phyloP scores from a whole-genome alignment of 345 rosid species.

The Populus davidiana region DNA sequence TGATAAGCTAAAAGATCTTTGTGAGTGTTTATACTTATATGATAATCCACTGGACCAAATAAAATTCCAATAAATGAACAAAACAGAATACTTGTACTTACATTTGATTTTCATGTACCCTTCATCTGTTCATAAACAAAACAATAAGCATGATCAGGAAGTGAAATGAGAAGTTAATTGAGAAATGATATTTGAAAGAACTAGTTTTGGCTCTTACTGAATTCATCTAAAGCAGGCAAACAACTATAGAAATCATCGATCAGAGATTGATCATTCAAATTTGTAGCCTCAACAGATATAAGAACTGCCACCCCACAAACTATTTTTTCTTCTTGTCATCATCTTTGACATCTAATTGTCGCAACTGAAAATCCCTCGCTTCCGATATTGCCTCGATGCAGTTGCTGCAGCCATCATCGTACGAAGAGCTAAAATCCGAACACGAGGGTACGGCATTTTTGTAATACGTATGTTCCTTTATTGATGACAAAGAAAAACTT shows the following conservation, averaged over 20 bases:
- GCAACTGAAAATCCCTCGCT: constrained; percentile 4
- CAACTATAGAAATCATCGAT: constrained; percentile 43
- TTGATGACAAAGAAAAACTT: constrained; percentile 15
- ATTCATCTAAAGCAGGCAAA: constrained; percentile 33
- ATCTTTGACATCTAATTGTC: neutral
- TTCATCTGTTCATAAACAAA: constrained; percentile 35
- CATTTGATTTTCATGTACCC: constrained; percentile 42
- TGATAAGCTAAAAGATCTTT: constrained; percentile 27
- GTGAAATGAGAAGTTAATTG: neutral
- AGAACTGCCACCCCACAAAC: constrained; percentile 39
- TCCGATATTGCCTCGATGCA: constrained; percentile 27
- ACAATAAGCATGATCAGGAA: neutral
- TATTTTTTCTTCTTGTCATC: constrained; percentile 9
- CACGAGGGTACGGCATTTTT: constrained; percentile 21
- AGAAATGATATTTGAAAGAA: neutral
- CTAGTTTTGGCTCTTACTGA: constrained; percentile 27
- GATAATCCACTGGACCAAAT: neutral
- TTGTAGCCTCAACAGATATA: constrained; percentile 39
- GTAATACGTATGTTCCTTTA: constrained; percentile 13
- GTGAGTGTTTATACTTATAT: constrained; percentile 2
- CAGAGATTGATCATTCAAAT: constrained; percentile 6
- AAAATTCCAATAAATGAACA: neutral
- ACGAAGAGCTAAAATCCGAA: constrained; percentile 33
- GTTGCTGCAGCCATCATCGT: constrained; percentile 16
- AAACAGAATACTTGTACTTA: constrained; percentile 26